Percentiles rank a stretch among this genome's conserved stretches.
These are phyloP conservation scores for Metarhizium humberi DNA, from an alignment of 2,329 filamentous ascomycete species.

Conservation along the genomic window DNA sequence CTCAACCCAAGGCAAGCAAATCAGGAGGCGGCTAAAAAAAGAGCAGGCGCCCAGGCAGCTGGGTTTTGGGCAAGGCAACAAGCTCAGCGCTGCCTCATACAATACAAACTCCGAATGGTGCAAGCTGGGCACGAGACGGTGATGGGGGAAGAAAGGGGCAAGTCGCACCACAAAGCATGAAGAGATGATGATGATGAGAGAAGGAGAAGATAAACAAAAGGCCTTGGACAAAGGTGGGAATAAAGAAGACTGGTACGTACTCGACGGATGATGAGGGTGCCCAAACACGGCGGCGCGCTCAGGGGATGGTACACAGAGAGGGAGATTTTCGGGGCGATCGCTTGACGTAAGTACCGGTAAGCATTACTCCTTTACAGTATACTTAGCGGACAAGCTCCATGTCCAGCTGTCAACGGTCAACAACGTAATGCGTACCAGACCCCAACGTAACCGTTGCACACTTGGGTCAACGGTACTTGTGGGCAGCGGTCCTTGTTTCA, in stretches of 20 bases:
- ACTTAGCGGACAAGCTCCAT: too few relatives aligned
- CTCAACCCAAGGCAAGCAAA: neutral
- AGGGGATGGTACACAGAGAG: conserved; percentile 3
- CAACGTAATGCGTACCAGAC: too few relatives aligned
- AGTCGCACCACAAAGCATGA: neutral
- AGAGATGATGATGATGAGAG: neutral
- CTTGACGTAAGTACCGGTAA: too few relatives aligned
- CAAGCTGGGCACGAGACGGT: too few relatives aligned
- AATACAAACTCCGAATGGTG: conserved; percentile 13
- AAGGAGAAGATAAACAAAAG: neutral
- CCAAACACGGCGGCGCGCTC: neutral
- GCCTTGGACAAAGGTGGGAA: neutral
- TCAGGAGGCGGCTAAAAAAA: neutral
- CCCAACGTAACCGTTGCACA: too few relatives aligned
- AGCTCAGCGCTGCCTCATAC: conserved; percentile 8
- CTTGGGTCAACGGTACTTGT: too few relatives aligned
- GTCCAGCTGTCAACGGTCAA: too few relatives aligned
- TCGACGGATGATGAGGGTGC: neutral
- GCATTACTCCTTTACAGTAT: too few relatives aligned
- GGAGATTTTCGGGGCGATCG: neutral
- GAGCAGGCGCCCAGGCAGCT: neutral
- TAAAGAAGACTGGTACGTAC: neutral
- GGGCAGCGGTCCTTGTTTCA: too few relatives aligned
- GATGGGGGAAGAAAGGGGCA: neutral
- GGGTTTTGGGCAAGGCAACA: conserved; percentile 7